Conservation (phyloP, 768 basidiomycete species). For the Bullera alba region DNA sequence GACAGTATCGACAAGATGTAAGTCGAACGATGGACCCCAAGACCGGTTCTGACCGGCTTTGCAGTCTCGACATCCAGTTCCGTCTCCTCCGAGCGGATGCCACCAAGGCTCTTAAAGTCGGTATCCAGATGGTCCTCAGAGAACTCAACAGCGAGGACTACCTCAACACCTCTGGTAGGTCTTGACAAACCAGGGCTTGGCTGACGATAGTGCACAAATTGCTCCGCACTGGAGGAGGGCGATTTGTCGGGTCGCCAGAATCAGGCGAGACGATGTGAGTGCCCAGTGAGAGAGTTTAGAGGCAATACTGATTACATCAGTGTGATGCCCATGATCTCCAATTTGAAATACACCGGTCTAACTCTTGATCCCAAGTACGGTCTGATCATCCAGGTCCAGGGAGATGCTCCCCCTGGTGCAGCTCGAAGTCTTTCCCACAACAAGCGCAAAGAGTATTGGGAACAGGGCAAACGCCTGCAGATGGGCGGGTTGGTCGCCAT, state of each 20-base stretch:
- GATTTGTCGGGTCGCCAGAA: constrained; percentile 51
- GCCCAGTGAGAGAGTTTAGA: neutral
- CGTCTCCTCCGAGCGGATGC: constrained; percentile 64
- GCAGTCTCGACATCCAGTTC: constrained; percentile 62
- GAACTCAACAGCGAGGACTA: neutral
- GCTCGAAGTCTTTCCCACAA: constrained; percentile 50
- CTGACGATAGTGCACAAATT: constrained; percentile 40
- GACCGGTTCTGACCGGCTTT: too few relatives aligned
- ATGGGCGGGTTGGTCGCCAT: constrained; percentile 59
- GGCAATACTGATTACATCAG: constrained; percentile 2
- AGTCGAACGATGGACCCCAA: neutral
- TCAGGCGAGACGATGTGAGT: constrained; percentile 45
- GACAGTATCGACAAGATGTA: constrained; percentile 58
- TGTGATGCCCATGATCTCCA: constrained; percentile 7
- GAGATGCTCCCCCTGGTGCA: constrained; percentile 56
- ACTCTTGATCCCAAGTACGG: constrained; percentile 49
- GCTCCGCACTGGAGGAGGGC: constrained; percentile 56
- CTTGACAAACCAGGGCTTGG: neutral
- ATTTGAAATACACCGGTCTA: constrained; percentile 3
- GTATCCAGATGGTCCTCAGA: constrained; percentile 1
- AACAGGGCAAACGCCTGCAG: constrained; percentile 57
- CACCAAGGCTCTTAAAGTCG: constrained; percentile 51
- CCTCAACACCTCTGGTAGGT: constrained; percentile 1
- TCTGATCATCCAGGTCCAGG: constrained; percentile 53
- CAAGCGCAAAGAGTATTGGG: constrained; percentile 57